phyloP scores from a whole-genome alignment of 2,329 filamentous ascomycete species.

The Ascocoryne sarcoides region DNA sequence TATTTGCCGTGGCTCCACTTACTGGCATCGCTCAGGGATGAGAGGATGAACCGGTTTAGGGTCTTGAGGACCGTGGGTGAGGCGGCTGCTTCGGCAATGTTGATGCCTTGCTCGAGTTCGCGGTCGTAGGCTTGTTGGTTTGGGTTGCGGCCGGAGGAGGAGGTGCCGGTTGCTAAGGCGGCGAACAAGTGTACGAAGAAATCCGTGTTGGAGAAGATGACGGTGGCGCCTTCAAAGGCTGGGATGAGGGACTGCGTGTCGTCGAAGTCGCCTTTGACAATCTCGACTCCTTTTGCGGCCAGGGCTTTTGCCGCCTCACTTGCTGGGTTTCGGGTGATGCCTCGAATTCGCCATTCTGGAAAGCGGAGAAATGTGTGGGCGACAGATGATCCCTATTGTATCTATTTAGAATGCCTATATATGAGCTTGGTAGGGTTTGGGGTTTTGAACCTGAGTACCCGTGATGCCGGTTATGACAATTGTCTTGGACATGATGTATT shows the following conservation, averaged over 20 bases:
- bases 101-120: slow-evolving; percentile 43
- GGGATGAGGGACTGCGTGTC: slow-evolving; percentile 14
- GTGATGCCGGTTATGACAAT: slow-evolving; percentile 30
- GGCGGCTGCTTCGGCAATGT: slow-evolving; percentile 42
- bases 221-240: slow-evolving; percentile 31
- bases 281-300: slow-evolving; percentile 34
- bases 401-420: not conserved
- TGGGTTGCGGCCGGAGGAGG: slow-evolving; percentile 24
- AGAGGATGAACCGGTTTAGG: slow-evolving; percentile 27
- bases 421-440: too few relatives aligned
- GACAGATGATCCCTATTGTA: slow-evolving; percentile 38
- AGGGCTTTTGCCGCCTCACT: slow-evolving; percentile 34
- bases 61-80: slow-evolving; percentile 11
- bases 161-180: not conserved
- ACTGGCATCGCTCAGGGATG: slow-evolving; percentile 28
- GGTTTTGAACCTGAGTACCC: slow-evolving; percentile 19
- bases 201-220: slow-evolving; percentile 33
- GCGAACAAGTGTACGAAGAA: slow-evolving; percentile 11
- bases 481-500: slow-evolving; percentile 21
- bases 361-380: slow-evolving; percentile 36
- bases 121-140: slow-evolving; percentile 34
- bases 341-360: slow-evolving; percentile 37
- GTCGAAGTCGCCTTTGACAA: slow-evolving; percentile 28
- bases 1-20: slow-evolving; percentile 32
- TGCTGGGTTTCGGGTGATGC: slow-evolving; percentile 37